Evolutionary conservation across 1,284 basidiomycete species (phyloP), one percentile per base, ranked within the genome.

Genomic region (Inonotus hispidus): DNA sequence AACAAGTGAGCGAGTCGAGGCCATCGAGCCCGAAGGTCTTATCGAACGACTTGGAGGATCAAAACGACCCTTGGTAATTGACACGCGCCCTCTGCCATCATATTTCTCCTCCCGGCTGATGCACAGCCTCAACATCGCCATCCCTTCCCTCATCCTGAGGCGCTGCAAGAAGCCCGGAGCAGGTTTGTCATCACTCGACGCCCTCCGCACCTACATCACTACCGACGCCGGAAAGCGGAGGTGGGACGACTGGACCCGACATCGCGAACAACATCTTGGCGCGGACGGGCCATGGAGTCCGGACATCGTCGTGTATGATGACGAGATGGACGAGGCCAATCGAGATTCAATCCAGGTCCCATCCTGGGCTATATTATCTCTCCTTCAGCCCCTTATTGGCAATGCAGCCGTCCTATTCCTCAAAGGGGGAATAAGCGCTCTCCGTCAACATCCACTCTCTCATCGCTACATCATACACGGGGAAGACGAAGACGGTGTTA

Each of bases 121-220:
- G 49, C 75, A 83, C 65, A 88, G 87, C 68, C 82, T 92, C 63
- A 92, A 92, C 72, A 78, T 95, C 59, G 87, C 88, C 41, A 90
- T 95, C 59, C 92, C 92, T 0, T 88, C 90, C 25, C 82, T 94
- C 68, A 91, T 94, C 68, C 82, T 93, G 67, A 92, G 92, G 72
- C 85, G 92, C n/a, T 86, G 82, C 64, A 79, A 82, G 58, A 90
- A 88, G 69, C 81, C 85, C 6, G 82, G 80, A 23, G 80, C 79
- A 39, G 82, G 80, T 3, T 82, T 88, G 66, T 81, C 82, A 43
- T 81, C 80, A 35, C 78, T 93, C 64, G 81, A 85, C 63, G 79
- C 84, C 0, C 74, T 94, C 52, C 82, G 85, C 49, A 84, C 88
- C 65, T 94, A 87, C 70, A 83, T 93, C 66, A 90, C 87, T 6